Evolutionary conservation across 331 rosid genomes (phyloP).

Genomic region (Malus hybrid): DNA sequence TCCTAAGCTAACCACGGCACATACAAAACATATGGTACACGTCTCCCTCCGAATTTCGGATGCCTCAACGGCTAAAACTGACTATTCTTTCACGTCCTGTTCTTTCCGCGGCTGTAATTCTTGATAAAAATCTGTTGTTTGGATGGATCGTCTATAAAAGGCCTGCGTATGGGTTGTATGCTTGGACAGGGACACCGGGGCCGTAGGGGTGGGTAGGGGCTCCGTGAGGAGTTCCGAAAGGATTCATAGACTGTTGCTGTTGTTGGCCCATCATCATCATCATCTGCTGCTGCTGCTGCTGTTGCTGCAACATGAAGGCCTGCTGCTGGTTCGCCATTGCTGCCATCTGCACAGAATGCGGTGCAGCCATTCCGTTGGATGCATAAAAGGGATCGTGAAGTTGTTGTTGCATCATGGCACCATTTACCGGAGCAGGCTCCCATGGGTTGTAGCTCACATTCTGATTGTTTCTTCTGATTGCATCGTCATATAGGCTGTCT

Average conservation of each 20-base stretch:
- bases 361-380: slow-evolving; percentile 63
- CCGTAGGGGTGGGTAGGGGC: slow-evolving; percentile 61
- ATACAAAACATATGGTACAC: slow-evolving; percentile 80
- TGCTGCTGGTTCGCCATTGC: slow-evolving; percentile 89
- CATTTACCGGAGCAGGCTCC: slow-evolving; percentile 55
- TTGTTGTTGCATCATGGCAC: slow-evolving; percentile 55
- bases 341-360: slow-evolving; percentile 88
- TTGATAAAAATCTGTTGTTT: slow-evolving; percentile 9
- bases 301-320: slow-evolving; percentile 62
- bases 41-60: slow-evolving; percentile 27
- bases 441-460: slow-evolving; percentile 91
- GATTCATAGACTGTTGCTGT: slow-evolving; percentile 55
- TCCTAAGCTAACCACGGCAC: slow-evolving; percentile 68
- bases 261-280: slow-evolving; percentile 79
- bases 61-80: slow-evolving; percentile 18
- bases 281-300: slow-evolving; percentile 40
- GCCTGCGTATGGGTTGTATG: slow-evolving; percentile 83
- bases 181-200: slow-evolving; percentile 79
- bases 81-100: slow-evolving; percentile 2
- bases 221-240: slow-evolving; percentile 80
- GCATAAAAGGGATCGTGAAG: slow-evolving; percentile 73
- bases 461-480: slow-evolving; percentile 81
- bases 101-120: slow-evolving; percentile 6
- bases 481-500: slow-evolving; percentile 96
- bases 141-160: slow-evolving; percentile 44